Conservation (phyloP, 805 yeast species). For the Saccharomycopsis vini region DNA sequence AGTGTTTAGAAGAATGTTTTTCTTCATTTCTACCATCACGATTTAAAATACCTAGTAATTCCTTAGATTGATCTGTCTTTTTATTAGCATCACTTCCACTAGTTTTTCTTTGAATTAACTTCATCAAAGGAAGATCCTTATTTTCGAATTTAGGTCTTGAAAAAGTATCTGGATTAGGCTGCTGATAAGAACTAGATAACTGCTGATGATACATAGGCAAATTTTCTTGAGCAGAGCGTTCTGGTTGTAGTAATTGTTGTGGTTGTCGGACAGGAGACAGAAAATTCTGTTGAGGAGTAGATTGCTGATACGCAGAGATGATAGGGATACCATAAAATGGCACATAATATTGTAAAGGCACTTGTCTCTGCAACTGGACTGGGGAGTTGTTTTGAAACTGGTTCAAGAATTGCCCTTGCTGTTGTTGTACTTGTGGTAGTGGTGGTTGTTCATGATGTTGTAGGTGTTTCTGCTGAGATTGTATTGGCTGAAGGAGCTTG, state of each 20-base stretch:
- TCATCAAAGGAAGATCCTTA: background rate
- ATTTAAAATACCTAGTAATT: constrained; percentile 1
- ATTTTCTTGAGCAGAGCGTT: too few species aligned
- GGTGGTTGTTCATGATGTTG: background rate
- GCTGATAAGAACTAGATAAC: background rate
- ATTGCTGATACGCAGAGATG: constrained; percentile 1
- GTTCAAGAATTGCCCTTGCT: background rate
- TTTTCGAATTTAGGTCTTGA: constrained; percentile 14
- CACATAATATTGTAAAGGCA: constrained; percentile 9
- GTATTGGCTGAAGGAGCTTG: constrained; percentile 7
- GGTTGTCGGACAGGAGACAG: constrained; percentile 2
- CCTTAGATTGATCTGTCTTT: background rate
- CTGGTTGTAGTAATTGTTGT: background rate
- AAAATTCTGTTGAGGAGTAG: constrained; percentile 1
- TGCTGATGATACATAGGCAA: too few species aligned
- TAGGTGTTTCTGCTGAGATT: background rate
- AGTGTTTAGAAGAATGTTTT: background rate
- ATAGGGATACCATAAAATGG: constrained; percentile 12
- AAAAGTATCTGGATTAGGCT: constrained; percentile 16
- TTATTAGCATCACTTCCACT: background rate
- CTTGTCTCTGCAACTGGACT: background rate
- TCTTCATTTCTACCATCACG: background rate
- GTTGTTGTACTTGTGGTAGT: constrained; percentile 7
- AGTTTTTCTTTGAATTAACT: background rate
- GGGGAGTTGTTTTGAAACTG: constrained; percentile 16